Conservation (phyloP, 768 basidiomycete species). For the Ephemerocybe angulata region DNA sequence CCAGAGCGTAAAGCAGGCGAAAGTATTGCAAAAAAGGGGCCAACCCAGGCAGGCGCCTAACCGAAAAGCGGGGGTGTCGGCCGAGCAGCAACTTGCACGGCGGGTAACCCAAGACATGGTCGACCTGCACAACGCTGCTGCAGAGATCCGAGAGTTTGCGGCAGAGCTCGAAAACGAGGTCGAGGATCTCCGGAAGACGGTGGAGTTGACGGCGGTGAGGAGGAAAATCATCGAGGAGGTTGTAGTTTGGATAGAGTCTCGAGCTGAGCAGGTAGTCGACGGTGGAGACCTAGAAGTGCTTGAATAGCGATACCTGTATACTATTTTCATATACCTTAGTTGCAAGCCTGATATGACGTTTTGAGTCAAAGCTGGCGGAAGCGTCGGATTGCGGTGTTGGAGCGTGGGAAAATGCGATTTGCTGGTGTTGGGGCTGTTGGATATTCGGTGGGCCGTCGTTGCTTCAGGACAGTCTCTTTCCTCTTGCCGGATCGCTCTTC, state of each 20-base stretch:
- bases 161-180: background rate
- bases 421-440: background rate
- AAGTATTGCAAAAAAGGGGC: too few species aligned
- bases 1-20: too few species aligned
- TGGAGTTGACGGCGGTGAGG: background rate
- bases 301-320: too few species aligned
- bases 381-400: background rate
- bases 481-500: conserved; percentile 40
- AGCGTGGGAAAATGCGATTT: background rate
- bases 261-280: too few species aligned
- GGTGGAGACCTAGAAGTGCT: background rate
- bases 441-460: background rate
- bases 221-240: background rate
- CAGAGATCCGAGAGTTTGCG: background rate
- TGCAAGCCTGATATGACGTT: background rate
- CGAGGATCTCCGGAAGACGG: background rate
- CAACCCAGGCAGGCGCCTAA: too few species aligned
- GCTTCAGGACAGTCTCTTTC: conserved; percentile 2
- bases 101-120: background rate
- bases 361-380: background rate
- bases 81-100: background rate
- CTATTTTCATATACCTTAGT: background rate
- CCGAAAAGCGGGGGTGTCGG: too few species aligned
- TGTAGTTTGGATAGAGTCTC: too few species aligned
- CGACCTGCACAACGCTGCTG: background rate